phyloP scores from a whole-genome alignment of 805 yeast genomes.

The Kodamaea sagamina region DNA sequence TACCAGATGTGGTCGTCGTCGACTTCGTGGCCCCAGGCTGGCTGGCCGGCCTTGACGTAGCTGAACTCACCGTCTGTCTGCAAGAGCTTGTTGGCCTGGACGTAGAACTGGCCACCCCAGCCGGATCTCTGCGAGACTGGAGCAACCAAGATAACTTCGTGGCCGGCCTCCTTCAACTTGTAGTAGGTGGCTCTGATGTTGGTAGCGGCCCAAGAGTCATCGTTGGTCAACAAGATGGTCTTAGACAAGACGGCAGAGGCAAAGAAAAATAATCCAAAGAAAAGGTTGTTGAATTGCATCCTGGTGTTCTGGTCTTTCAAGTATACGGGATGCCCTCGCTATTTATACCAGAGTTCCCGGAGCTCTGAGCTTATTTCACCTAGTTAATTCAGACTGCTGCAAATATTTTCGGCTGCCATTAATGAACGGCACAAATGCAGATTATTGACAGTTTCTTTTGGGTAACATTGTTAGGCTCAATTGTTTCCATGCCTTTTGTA shows the following conservation, averaged over 20 bases:
- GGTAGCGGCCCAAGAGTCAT: constrained; percentile 24
- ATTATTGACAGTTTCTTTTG: too few relatives aligned
- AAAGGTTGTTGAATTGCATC: constrained; percentile 16
- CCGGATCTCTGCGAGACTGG: constrained; percentile 56
- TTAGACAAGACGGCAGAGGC: constrained; percentile 19
- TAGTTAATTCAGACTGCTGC: too few relatives aligned
- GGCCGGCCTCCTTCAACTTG: constrained; percentile 44
- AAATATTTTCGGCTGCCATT: too few relatives aligned
- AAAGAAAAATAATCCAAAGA: constrained; percentile 12
- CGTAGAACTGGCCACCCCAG: constrained; percentile 54
- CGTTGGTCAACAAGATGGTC: constrained; percentile 25
- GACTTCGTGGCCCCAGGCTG: constrained; percentile 57
- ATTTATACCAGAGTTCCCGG: neutral
- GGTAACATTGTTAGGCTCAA: too few relatives aligned
- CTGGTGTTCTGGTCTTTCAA: neutral
- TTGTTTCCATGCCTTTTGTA: too few relatives aligned
- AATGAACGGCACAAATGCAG: too few relatives aligned
- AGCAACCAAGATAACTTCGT: constrained; percentile 51
- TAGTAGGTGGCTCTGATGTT: constrained; percentile 27
- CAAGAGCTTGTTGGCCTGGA: constrained; percentile 42
- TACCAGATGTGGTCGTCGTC: constrained; percentile 42
- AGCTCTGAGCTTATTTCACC: too few relatives aligned
- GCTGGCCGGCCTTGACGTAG: constrained; percentile 49
- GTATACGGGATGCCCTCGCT: neutral
- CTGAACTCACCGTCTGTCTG: constrained; percentile 49